These are phyloP conservation scores for Ogataea neopini DNA, from an alignment of 805 yeast genomes.

Conservation along the genomic window DNA sequence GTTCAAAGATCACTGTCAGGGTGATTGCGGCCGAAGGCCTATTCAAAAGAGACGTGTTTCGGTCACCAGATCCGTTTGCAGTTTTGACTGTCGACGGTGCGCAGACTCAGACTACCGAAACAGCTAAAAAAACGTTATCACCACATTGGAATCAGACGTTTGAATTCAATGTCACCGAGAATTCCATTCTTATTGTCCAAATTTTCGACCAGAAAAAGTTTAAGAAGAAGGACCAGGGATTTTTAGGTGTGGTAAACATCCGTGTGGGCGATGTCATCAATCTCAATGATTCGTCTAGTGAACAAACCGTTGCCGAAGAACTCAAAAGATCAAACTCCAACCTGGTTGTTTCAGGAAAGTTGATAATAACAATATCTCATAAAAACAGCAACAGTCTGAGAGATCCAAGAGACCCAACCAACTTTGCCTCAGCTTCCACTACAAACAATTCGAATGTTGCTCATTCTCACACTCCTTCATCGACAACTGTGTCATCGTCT, in stretches of 20 bases:
- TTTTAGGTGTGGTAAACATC: slow-evolving; percentile 92
- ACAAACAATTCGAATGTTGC: slow-evolving; percentile 10
- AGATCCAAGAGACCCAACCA: slow-evolving; percentile 35
- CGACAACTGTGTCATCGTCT: slow-evolving; percentile 12
- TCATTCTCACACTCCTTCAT: slow-evolving; percentile 9
- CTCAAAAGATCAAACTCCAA: slow-evolving; percentile 89
- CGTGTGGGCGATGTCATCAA: slow-evolving; percentile 88
- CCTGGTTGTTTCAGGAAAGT: slow-evolving; percentile 89
- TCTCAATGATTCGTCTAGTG: slow-evolving; percentile 47
- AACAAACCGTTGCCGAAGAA: slow-evolving; percentile 91
- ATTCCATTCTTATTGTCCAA: slow-evolving; percentile 85
- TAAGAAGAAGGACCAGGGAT: slow-evolving; percentile 98
- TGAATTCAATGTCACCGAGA: slow-evolving; percentile 71
- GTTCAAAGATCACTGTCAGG: slow-evolving; percentile 55
- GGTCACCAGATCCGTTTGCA: slow-evolving; percentile 98
- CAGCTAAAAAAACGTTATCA: slow-evolving; percentile 88
- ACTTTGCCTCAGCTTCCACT: slow-evolving; percentile 20
- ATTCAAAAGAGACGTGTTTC: slow-evolving; percentile 90
- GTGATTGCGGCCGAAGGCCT: slow-evolving; percentile 95
- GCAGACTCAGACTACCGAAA: slow-evolving; percentile 92
- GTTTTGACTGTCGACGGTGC: slow-evolving; percentile 97
- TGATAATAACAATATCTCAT: slow-evolving; percentile 73
- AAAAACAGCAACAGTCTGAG: slow-evolving; percentile 24
- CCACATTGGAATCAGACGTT: slow-evolving; percentile 98
- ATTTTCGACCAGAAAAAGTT: slow-evolving; percentile 97